A percentile compares a stretch with the other conserved stretches of the same genome.
phyloP scores from a whole-genome alignment of 2,329 filamentous ascomycete species.

The Talaromyces albobiverticillius region DNA sequence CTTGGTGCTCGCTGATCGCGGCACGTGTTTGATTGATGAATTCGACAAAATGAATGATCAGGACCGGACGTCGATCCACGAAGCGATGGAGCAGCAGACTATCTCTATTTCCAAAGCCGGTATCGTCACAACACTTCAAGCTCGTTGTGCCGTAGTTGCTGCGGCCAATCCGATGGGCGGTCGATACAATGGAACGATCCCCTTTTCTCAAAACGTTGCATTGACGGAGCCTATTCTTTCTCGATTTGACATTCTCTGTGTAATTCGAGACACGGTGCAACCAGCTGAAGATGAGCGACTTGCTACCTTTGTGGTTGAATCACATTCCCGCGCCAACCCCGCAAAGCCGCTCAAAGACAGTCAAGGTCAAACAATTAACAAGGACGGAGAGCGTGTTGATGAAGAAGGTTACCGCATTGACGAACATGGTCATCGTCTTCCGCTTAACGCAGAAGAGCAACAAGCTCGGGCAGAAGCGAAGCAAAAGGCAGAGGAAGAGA shows the following conservation, averaged over 20 bases:
- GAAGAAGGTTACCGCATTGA: conserved; percentile 55
- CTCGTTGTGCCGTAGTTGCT: conserved; percentile 91
- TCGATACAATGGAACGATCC: conserved; percentile 93
- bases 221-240: conserved; percentile 96
- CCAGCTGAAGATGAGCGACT: conserved; percentile 88
- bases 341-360: conserved; percentile 50
- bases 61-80: conserved; percentile 95
- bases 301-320: conserved; percentile 91
- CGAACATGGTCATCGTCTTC: conserved; percentile 37
- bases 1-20: conserved; percentile 88
- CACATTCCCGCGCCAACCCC: conserved; percentile 86
- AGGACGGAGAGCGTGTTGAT: conserved; percentile 56
- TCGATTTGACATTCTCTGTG: conserved; percentile 95
- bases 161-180: conserved; percentile 96
- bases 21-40: conserved; percentile 94
- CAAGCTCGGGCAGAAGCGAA: conserved; percentile 36
- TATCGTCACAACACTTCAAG: conserved; percentile 95
- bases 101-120: conserved; percentile 98
- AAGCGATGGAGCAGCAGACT: conserved; percentile 99
- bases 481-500: conserved; percentile 48
- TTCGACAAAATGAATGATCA: conserved; percentile 99
- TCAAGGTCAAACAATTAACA: conserved; percentile 42
- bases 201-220: conserved; percentile 94
- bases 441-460: conserved; percentile 44
- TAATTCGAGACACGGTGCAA: conserved; percentile 93